Conservation (phyloP, 2,329 filamentous ascomycete genomes). For the Neocucurbitaria cava region DNA sequence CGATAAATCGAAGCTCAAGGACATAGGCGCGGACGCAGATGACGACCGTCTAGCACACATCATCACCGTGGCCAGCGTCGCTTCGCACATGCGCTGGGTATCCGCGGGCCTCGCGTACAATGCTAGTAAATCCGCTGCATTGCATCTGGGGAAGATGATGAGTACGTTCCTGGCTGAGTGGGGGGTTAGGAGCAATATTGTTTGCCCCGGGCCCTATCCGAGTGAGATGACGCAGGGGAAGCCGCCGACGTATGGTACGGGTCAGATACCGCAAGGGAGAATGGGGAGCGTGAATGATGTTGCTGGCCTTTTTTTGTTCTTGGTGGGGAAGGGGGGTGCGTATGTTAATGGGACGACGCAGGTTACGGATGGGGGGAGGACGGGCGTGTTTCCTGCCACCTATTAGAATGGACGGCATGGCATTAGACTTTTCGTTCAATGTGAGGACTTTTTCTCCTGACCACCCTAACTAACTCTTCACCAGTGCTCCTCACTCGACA, state of each 20-base stretch:
- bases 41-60: slow-evolving; percentile 55
- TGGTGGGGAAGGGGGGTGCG: slow-evolving; percentile 58
- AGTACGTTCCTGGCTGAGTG: slow-evolving; percentile 52
- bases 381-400: slow-evolving; percentile 41
- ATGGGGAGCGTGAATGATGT: slow-evolving; percentile 56
- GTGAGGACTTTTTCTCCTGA: too few relatives aligned
- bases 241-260: slow-evolving; percentile 38
- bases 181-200: slow-evolving; percentile 56
- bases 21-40: slow-evolving; percentile 33
- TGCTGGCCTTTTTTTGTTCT: slow-evolving; percentile 58
- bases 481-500: too few relatives aligned
- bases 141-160: slow-evolving; percentile 56
- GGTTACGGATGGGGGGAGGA: slow-evolving; percentile 56
- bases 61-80: slow-evolving; percentile 53
- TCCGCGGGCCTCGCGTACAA: slow-evolving; percentile 53
- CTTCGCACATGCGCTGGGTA: slow-evolving; percentile 48
- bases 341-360: slow-evolving; percentile 63
- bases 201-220: slow-evolving; percentile 54
- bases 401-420: slow-evolving; percentile 27
- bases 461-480: too few relatives aligned
- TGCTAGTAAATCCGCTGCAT: slow-evolving; percentile 53
- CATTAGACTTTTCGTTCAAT: too few relatives aligned
- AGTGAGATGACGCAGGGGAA: slow-evolving; percentile 52
- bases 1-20: slow-evolving; percentile 22
- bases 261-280: slow-evolving; percentile 49